Conservation (phyloP, 768 basidiomycete species). For the Brasilioporus rufonigricans region DNA sequence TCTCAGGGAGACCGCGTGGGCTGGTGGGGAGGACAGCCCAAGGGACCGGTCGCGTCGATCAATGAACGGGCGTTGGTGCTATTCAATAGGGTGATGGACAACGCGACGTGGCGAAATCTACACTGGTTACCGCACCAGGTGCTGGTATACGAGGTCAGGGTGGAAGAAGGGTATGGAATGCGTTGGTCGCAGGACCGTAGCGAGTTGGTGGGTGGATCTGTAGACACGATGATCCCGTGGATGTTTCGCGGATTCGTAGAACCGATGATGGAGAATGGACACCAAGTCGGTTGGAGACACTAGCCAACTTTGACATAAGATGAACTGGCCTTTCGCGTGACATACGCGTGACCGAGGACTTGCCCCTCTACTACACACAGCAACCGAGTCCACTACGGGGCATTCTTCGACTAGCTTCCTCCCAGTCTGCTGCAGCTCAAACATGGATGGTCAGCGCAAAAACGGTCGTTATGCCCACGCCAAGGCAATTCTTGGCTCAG, state of each 20-base stretch:
- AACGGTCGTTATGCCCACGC: constrained; percentile 56
- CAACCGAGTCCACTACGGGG: too few species aligned
- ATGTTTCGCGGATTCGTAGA: constrained; percentile 64
- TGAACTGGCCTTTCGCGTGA: constrained; percentile 23
- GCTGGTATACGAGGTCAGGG: constrained; percentile 60
- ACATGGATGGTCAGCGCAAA: constrained; percentile 10
- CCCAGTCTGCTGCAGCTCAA: too few species aligned
- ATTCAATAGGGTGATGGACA: constrained; percentile 52
- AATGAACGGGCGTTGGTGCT: constrained; percentile 51
- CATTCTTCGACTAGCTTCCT: too few species aligned
- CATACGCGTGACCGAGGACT: constrained; percentile 24
- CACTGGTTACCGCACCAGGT: constrained; percentile 65
- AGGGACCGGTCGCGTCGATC: constrained; percentile 49
- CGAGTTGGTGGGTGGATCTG: not conserved
- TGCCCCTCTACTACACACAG: not conserved
- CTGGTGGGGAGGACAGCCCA: constrained; percentile 57
- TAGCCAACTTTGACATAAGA: constrained; percentile 4
- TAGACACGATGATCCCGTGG: constrained; percentile 39
- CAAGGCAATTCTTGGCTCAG: constrained; percentile 74
- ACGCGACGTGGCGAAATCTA: constrained; percentile 59
- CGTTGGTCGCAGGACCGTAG: constrained; percentile 56
- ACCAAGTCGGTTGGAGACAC: constrained; percentile 61
- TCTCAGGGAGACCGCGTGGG: constrained; percentile 27
- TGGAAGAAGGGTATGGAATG: constrained; percentile 64
- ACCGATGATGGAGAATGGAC: constrained; percentile 67